Evolutionary conservation across 225 moss, liverwort and hornwort species (phyloP).

Genomic region (Bryoerythrophyllum caledonicum): DNA sequence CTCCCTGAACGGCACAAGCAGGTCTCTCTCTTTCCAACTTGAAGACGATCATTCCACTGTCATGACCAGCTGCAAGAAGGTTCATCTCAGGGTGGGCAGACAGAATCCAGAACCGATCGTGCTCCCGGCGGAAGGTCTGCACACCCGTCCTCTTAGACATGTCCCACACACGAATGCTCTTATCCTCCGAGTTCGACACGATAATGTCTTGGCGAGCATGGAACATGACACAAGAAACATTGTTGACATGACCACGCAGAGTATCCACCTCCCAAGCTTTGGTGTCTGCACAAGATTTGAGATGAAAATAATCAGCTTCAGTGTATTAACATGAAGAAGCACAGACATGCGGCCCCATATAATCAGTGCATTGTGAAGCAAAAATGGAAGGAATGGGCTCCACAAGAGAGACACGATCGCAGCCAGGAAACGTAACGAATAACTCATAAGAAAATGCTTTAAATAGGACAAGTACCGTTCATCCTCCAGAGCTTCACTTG

Average conservation of each 20-base stretch:
- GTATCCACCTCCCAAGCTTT: constrained; percentile 99
- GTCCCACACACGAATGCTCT: constrained; percentile 97
- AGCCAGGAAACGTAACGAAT: neutral
- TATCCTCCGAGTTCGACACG: constrained; percentile 97
- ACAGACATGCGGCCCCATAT: neutral
- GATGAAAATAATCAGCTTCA: neutral
- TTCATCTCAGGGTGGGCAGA: constrained; percentile 99
- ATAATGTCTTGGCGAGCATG: constrained; percentile 98
- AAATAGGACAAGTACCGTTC: constrained; percentile 62
- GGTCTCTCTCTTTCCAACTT: constrained; percentile 99
- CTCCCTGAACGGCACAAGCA: constrained; percentile 96
- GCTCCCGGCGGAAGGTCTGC: constrained; percentile 94
- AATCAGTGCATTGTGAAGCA: neutral
- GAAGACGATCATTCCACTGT: constrained; percentile 99
- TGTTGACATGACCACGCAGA: constrained; percentile 92
- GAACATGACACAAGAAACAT: constrained; percentile 95
- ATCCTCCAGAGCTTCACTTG: constrained; percentile 99
- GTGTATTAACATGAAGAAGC: neutral
- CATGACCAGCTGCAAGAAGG: constrained; percentile 96
- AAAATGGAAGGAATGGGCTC: neutral
- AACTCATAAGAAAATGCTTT: neutral
- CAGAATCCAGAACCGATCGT: constrained; percentile 97
- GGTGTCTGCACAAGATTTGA: constrained; percentile 56
- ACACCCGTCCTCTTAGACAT: constrained; percentile 98
- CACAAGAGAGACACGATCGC: neutral